Evolutionary conservation across 257 asterid species (phyloP).

Genomic region (Solanum pennellii): DNA sequence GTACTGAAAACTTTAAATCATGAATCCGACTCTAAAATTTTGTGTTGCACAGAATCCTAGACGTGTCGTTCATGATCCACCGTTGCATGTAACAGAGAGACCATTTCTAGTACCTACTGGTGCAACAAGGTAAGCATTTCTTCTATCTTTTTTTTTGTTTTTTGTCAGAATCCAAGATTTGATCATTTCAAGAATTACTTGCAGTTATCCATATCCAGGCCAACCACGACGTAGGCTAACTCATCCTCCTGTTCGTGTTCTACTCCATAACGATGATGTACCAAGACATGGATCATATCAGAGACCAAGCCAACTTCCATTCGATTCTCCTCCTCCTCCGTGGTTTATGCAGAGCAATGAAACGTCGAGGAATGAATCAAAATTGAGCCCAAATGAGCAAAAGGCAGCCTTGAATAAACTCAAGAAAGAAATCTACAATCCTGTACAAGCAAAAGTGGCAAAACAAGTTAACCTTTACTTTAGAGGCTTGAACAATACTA

Average conservation of each 20-base stretch:
- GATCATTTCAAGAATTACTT: background rate
- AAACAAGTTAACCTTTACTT: conserved; percentile 15
- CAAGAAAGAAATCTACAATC: conserved; percentile 63
- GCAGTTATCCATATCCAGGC: conserved; percentile 26
- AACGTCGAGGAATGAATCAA: conserved; percentile 19
- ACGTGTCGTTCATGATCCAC: conserved; percentile 22
- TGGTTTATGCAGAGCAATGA: conserved; percentile 1
- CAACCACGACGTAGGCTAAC: conserved; percentile 6
- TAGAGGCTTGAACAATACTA: conserved; percentile 22
- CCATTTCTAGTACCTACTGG: conserved; percentile 11
- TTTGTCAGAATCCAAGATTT: background rate
- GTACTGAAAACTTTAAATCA: background rate
- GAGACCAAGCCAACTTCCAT: background rate
- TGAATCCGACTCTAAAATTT: background rate
- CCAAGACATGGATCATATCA: conserved; percentile 9
- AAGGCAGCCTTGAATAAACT: conserved; percentile 36
- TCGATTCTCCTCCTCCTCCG: conserved; percentile 15
- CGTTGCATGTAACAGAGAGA: conserved; percentile 29
- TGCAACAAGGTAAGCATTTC: conserved; percentile 20
- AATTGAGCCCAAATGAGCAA: conserved; percentile 43
- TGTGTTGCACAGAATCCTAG: conserved; percentile 24
- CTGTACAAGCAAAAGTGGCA: conserved; percentile 37
- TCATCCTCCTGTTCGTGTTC: conserved; percentile 7
- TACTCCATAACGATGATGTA: conserved; percentile 5
- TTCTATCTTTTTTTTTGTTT: background rate